Evolutionary conservation across 257 asterid species (phyloP), one percentile per base, ranked within the genome.

Genomic region (Solanum lycopersicoides): DNA sequence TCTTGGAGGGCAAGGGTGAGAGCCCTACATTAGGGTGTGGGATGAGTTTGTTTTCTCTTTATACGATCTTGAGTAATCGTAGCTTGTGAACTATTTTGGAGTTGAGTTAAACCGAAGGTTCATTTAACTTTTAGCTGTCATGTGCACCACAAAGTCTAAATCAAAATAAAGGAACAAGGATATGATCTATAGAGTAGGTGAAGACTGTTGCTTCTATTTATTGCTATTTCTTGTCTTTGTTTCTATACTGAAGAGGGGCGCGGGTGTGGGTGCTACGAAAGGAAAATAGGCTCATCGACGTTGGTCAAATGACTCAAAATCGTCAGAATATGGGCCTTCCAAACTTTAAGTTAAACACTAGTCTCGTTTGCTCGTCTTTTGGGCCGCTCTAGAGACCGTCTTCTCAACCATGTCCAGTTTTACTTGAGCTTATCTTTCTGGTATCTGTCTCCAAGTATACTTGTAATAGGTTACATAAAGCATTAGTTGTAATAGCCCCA

Each of bases 401-500:
- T 92, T 92, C 86, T 90, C 91, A 3, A 90, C 76, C 86, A 95
- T 6, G 86, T 91, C 89, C 56, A 94, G 16, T 86, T 91, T 98
- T 7, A 77, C 90, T 59, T 87, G 89, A 32, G 80, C 87, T 79
- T 87, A 89, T 34, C 93, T 92, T 83, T 91, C 95, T 7, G 93
- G 94, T 86, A 93, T 76, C 5, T 87, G 91, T 87, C 91, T 90
- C 74, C 87, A 88, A 2, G 98, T 95, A 15, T 95, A 93, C 34
- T 86, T 92, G 89, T 97, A 95, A 88, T 89, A 97, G 10, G 91
- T 86, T 0, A 94, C 98, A 56, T 96, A 97, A 0, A 97, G 84
- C 7, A 95, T 2, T 10, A 97, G 84, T 23, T 96, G 99, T 85
- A 92, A 95, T 89, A 92, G 89, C 72, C 98, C 99, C 42, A 97